Percentiles rank a stretch among this genome's conserved stretches.
Conservation (phyloP, 768 basidiomycete species). For the Trametes gibbosa region DNA sequence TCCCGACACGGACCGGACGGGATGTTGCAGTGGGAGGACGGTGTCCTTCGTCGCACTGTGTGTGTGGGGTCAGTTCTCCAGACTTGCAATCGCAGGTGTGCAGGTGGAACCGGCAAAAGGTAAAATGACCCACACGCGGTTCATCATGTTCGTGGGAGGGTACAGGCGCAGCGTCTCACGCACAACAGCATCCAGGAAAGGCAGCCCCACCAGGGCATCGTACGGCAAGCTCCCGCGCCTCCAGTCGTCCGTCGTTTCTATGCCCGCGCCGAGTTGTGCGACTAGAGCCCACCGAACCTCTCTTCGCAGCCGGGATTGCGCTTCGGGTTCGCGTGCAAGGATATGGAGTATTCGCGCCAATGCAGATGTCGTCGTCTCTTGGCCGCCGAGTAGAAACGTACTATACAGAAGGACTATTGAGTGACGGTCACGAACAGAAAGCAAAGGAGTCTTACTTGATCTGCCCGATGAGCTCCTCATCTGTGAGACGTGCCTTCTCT, state of each 20-base stretch:
- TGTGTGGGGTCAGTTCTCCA: background rate
- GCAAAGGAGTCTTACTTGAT: conserved; percentile 30
- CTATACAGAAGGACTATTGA: conserved; percentile 19
- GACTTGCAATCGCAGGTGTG: no score
- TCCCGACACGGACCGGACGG: conserved; percentile 42
- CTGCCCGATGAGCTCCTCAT: conserved; percentile 38
- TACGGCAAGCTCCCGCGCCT: conserved; percentile 33
- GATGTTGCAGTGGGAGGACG: conserved; percentile 49
- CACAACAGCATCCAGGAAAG: conserved; percentile 45
- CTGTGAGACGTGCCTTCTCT: conserved; percentile 32
- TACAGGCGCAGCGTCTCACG: conserved; percentile 42
- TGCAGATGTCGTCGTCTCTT: conserved; percentile 30
- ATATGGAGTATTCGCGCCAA: conserved; percentile 34
- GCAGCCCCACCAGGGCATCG: conserved; percentile 40
- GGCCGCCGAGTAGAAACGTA: conserved; percentile 35
- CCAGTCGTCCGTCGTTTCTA: conserved; percentile 23
- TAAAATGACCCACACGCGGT: conserved; percentile 31
- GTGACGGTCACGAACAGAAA: background rate
- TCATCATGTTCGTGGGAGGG: conserved; percentile 32
- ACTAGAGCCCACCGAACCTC: conserved; percentile 33
- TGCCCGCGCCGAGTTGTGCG: conserved; percentile 7
- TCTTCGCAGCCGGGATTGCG: conserved; percentile 33
- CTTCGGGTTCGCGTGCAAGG: conserved; percentile 30
- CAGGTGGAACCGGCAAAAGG: no score
- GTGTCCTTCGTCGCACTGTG: conserved; percentile 45